Base-by-base conservation (phyloP, 441 rosid genomes). In the Syzygium malaccense region DNA sequence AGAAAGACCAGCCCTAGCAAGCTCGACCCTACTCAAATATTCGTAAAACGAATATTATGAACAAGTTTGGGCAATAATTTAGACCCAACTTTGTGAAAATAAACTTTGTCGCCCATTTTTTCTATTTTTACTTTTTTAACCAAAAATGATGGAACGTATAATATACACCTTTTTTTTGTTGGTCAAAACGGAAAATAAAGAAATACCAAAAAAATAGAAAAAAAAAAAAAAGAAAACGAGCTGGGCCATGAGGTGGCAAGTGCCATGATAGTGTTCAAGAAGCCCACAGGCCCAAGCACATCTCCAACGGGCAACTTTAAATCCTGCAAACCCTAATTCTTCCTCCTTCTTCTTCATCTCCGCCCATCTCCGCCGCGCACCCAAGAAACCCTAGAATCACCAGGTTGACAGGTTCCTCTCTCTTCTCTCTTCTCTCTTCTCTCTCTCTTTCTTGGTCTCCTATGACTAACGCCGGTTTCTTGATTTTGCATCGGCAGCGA, bases 51-150 rank as follows among this genome's bases (percentile, higher is more conserved):
- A 57, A 57, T 9, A 5, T 57, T 23, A 57, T 25, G 62, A 25
- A 57, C 1, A 4, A 6, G n/a, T 28, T 57, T 25, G 28, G n/a
- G 25, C 12, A 9, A 57, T 4, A 9, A 57, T 57, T 4, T 10
- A 57, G 62, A 25, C 62, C n/a, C 62, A 25, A 25, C 62, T 25
- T 57, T 13, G 62, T 57, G 14, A 57, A 57, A 57, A 23, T 10
- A 25, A 1, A 25, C 10, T 57, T 19, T 57, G 10, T 17, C 23
- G 3, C 41, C 75, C 6, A 8, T 7, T 30, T 64, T 64, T 64
- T 7, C 0, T 1, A 2, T 64, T 30, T 7, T 0, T 0, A 4
- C 3, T 64, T 64, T 64, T 64, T 7, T 3, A 15, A 30, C 71
- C 19, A 64, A 64, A 64, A 30, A 32, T 18, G 23, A 28, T 12